A percentile compares a stretch with the other conserved stretches of the same genome.
Evolutionary conservation across 2,329 filamentous ascomycete species (phyloP).

Genomic region (Xenosphaeropsis pyriputrescens): DNA sequence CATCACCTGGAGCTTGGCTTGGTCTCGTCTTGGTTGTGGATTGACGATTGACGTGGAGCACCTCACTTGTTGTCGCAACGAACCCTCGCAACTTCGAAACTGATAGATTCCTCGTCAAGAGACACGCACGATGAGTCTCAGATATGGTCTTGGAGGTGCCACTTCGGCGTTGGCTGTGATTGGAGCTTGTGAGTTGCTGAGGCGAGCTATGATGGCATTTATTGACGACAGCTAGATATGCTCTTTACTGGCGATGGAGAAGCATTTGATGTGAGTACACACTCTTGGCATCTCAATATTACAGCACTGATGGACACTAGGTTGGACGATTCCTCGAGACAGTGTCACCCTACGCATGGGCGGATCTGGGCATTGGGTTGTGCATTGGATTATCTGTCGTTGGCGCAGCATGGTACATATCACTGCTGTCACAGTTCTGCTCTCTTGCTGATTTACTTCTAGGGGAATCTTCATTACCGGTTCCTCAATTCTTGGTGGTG

Average conservation of each 20-base stretch:
- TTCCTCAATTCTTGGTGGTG: conserved; percentile 90
- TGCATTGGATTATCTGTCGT: conserved; percentile 96
- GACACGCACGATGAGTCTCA: conserved; percentile 45
- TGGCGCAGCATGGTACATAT: conserved; percentile 80
- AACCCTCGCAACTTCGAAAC: no score
- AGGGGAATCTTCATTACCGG: conserved; percentile 99
- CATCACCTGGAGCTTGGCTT: neutral
- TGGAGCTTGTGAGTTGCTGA: conserved; percentile 55
- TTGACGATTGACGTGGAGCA: neutral
- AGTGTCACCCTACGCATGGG: conserved; percentile 90
- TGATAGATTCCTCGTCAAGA: no score
- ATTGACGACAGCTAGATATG: conserved; percentile 56
- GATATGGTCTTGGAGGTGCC: conserved; percentile 55
- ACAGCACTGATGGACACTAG: conserved; percentile 27
- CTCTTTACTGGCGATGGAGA: conserved; percentile 95
- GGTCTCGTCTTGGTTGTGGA: neutral
- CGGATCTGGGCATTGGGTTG: conserved; percentile 74
- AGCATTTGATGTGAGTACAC: conserved; percentile 66
- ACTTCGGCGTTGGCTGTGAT: conserved; percentile 56
- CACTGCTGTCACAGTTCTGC: no score
- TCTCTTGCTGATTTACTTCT: neutral
- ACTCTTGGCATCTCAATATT: conserved; percentile 1
- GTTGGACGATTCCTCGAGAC: conserved; percentile 89
- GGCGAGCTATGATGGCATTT: conserved; percentile 2
- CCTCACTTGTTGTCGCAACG: no score